Conservation (phyloP, 2,329 filamentous ascomycete species). For the Paraphaeosphaeria minitans region DNA sequence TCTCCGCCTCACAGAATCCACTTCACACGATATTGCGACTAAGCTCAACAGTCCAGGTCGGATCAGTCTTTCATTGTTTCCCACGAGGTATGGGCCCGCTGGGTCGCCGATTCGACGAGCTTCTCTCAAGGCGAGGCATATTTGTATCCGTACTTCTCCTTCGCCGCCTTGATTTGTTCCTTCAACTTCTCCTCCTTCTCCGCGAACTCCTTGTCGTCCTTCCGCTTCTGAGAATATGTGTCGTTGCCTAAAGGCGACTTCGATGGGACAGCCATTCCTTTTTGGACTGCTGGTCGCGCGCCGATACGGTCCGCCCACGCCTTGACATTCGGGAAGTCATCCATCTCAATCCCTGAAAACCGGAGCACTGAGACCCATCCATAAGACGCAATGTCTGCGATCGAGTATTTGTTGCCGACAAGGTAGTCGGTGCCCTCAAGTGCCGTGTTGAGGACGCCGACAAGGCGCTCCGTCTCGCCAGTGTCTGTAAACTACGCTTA, state of each 20-base stretch:
- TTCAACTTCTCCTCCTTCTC: slow-evolving; percentile 50
- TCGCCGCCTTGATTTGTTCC: slow-evolving; percentile 47
- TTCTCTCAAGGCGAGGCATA: slow-evolving; percentile 44
- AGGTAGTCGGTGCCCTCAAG: slow-evolving; percentile 50
- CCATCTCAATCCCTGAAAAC: slow-evolving; percentile 50
- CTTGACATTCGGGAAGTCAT: slow-evolving; percentile 50
- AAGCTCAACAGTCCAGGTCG: neutral
- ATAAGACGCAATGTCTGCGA: slow-evolving; percentile 54
- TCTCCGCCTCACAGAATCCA: neutral
- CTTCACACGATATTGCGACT: neutral
- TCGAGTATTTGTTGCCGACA: slow-evolving; percentile 53
- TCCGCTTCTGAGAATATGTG: slow-evolving; percentile 48
- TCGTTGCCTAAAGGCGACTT: slow-evolving; percentile 51
- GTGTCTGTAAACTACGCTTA: slow-evolving; percentile 29
- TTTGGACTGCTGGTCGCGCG: slow-evolving; percentile 50
- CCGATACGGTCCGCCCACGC: slow-evolving; percentile 52
- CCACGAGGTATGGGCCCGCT: neutral
- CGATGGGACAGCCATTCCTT: slow-evolving; percentile 44
- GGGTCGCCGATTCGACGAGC: neutral
- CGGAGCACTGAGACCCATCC: slow-evolving; percentile 51
- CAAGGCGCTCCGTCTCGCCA: slow-evolving; percentile 54
- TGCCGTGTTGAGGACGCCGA: slow-evolving; percentile 52
- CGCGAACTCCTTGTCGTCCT: slow-evolving; percentile 56
- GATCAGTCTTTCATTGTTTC: neutral
- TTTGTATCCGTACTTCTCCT: slow-evolving; percentile 55